Base-by-base conservation (phyloP, 192 early-diverging fungal species). In the Coemansia sp. region DNA sequence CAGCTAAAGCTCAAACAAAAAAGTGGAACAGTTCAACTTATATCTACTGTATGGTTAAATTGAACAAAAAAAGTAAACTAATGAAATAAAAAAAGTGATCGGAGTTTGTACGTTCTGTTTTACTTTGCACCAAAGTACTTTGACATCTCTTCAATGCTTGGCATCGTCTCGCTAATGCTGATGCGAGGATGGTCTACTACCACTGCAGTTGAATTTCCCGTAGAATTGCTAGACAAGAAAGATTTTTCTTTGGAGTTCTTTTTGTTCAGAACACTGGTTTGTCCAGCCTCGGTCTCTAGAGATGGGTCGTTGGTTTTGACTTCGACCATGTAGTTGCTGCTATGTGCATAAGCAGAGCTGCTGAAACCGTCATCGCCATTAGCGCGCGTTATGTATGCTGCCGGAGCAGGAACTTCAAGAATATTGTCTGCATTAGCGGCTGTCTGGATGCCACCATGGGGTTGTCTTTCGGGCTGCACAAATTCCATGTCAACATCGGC, bases 281-380 rank as follows among this genome's bases (percentile, higher is more conserved):
- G 28, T 11, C 5, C 59, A 4, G 48, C 10, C 8, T 2, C 3
- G 3, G 18, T 36, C 30, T 34, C 36, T 3, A 34, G n/a, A 5
- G 51, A 55, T 22, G 62, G 62, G 20, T 64, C 33, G 18, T 38
- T 54, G 62, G 50, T 54, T 22, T 64, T 55, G 45, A 54, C 30
- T 12, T 64, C 62, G 4, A 54, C 25, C 62, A 64, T 50, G 30
- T 14, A n/a, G 32, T 64, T 64, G 32, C 42, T 60, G 20, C 56
- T 33, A 38, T 22, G n/a, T 1, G 31, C 18, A 33, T 58, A 58
- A 22, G 33, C 56, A 38, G 56, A 58, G 10, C 7, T 6, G 12
- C 12, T 48, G 11, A 29, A 50, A 20, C 31, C 38, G 18, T 63
- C 45, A 16, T 64, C 51, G 1, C 51, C 62, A 20, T 54, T 33